Percentiles rank a stretch among this genome's conserved stretches.
These are phyloP conservation scores for Claviceps pazoutovae DNA, from an alignment of 2,329 filamentous ascomycete species.

Conservation along the genomic window DNA sequence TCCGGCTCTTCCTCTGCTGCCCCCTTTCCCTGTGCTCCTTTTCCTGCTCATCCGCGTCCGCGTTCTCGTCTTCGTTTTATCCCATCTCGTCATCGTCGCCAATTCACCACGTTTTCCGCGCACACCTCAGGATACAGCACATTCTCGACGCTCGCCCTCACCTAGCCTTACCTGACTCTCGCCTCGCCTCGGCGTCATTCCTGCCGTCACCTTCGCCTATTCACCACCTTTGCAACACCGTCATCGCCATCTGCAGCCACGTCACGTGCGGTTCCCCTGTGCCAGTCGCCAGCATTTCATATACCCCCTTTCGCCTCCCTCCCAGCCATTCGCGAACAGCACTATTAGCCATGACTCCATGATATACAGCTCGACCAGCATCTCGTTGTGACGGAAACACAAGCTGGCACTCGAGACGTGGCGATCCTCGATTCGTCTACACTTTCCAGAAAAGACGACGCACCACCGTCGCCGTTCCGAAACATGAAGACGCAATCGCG, in stretches of 20 bases:
- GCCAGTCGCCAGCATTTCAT: neutral
- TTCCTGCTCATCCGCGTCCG: neutral
- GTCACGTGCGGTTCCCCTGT: neutral
- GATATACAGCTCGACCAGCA: neutral
- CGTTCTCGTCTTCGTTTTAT: neutral
- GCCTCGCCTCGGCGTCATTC: neutral
- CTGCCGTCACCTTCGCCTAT: neutral
- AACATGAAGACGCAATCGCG: constrained; percentile 33
- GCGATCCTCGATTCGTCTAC: neutral
- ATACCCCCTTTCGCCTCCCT: neutral
- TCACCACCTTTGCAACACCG: neutral
- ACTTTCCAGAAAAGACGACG: constrained; percentile 15
- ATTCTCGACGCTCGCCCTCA: neutral
- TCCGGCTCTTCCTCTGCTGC: neutral
- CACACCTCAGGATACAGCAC: neutral
- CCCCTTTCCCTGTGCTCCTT: neutral
- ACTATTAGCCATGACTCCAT: constrained; percentile 5
- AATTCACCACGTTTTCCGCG: neutral
- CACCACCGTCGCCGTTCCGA: constrained; percentile 21
- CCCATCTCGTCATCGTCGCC: neutral
- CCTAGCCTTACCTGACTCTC: neutral
- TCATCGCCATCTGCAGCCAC: neutral
- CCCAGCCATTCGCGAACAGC: neutral
- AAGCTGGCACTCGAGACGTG: neutral
- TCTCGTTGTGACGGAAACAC: neutral